Evolutionary conservation across 164 flowering plant genomes (phyloP), one percentile per base, ranked within the genome.

Genomic region (Nelumbo lutea): DNA sequence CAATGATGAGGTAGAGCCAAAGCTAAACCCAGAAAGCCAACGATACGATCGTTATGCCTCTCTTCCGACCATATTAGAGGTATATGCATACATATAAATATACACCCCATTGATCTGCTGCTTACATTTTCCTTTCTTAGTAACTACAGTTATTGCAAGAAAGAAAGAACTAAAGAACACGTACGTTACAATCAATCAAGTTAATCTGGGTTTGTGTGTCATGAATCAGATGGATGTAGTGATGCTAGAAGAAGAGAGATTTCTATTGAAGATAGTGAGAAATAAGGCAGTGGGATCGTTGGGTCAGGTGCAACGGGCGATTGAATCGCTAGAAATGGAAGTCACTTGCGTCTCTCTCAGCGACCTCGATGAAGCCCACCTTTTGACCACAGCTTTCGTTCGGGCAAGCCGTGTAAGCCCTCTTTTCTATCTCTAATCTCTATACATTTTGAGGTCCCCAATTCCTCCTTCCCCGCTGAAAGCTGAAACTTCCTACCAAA

Each of bases 241-340:
- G 3, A 53, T 1, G 57, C 1, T 53, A 15, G 57, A 53, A 11
- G 57, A 53, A 53, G 57, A 53, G 57, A 0, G 57, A 53, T 53
- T 53, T 15, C 11, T 53, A 53, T 53, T 53, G 57, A 53, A 53
- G 57, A 53, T 53, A 11, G 11, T 9, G 11, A 4, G 44, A 11
- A 27, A 10, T 41, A 11, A 42, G 45, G 63, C 9, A 4, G 38
- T 8, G 6, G 47, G 13, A 52, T 9, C 15, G 1, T 27, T 46
- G 66, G 66, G 66, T 45, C 66, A 13, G 43, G 66, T 61, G 64
- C 64, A 61, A 43, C 43, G 42, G 45, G 64, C 42, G 64, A 61
- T 61, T 42, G 64, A 61, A 42, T 41, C 64, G 9, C 64, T 61
- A 1, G 64, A 46, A 1, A 41, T 61, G 64, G 64, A 61, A 61